These are phyloP conservation scores for Candida krabiensis DNA, from an alignment of 805 yeast genomes.

Conservation along the genomic window DNA sequence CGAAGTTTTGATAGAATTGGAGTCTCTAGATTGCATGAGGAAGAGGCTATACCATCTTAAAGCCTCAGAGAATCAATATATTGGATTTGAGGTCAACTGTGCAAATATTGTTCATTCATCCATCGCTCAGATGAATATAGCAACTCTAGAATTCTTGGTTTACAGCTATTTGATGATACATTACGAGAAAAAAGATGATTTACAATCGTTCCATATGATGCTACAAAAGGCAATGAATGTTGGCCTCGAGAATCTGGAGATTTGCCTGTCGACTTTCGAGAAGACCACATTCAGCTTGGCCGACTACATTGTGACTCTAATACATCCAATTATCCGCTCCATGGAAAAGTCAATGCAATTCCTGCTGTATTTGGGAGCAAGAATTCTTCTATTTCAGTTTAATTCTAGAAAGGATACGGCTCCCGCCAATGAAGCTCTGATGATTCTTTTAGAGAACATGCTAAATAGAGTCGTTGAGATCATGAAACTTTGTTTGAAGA, in stretches of 20 bases:
- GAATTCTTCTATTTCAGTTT: constrained; percentile 9
- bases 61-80: not conserved
- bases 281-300: constrained; percentile 7
- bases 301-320: constrained; percentile 7
- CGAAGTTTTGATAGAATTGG: constrained; percentile 22
- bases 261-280: constrained; percentile 5
- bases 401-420: not conserved
- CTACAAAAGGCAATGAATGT: constrained; percentile 2
- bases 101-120: constrained; percentile 3
- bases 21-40: constrained; percentile 9
- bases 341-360: constrained; percentile 15
- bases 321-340: constrained; percentile 8
- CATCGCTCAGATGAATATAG: constrained; percentile 4
- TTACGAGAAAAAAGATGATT: constrained; percentile 13
- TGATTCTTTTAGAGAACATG: not conserved
- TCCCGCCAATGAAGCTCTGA: not conserved
- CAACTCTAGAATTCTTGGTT: constrained; percentile 15
- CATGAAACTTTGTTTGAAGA: constrained; percentile 13
- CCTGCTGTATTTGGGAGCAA: constrained; percentile 10
- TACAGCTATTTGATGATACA: constrained; percentile 20
- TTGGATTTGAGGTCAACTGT: not conserved
- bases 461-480: constrained; percentile 1
- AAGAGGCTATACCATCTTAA: constrained; percentile 1
- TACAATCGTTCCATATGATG: constrained; percentile 4
- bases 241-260: constrained; percentile 5